Base-by-base conservation (phyloP, 371 early-diverging fungal species). In the Mortierella sp. region DNA sequence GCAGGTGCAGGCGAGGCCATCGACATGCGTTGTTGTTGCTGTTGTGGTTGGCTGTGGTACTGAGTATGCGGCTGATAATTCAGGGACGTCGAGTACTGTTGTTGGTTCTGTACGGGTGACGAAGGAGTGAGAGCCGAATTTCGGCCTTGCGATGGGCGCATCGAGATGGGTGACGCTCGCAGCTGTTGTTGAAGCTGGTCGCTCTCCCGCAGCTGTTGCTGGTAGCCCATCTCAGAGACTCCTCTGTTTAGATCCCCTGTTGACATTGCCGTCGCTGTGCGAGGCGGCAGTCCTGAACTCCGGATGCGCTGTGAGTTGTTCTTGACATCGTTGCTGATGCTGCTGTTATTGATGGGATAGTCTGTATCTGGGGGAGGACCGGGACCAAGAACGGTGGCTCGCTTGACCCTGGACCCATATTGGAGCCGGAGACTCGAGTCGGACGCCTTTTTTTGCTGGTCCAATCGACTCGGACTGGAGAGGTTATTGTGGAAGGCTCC, bases 371-470 rank as follows among this genome's bases (percentile, higher is more conserved):
- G 45, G 19, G 44, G 45, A 6, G 54, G 52, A 28, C 68, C 77
- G 26, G 50, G 70, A 24, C 75, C 75, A 26, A 28, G 60, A 16
- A 58, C 68, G 10, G 72, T 55, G 0, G 74, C 70, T 47, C 84
- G 75, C 63, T 80, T 84, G 55, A 78, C 74, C 47, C 81, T 78
- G 21, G 81, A 57, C 3, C 84, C 81, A 24, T 84, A 84, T 65
- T 84, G 78, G 0, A 78, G 73, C 38, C 80, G 78, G 47, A 78
- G 70, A 57, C 73, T 84, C 34, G 84, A 58, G 58, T 84, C 84
- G 1, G 79, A 78, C 3, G 31, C 19, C 21, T 75, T 72, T 31
- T 74, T 68, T n/a, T 70, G 74, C 34, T 76, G 81, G 58, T 78
- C 81, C 38, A 83, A 42, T 50, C 80, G 57, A 19, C 77, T 77